Base-by-base conservation (phyloP, 805 yeast species). In the Ogataea paradorogensis region DNA sequence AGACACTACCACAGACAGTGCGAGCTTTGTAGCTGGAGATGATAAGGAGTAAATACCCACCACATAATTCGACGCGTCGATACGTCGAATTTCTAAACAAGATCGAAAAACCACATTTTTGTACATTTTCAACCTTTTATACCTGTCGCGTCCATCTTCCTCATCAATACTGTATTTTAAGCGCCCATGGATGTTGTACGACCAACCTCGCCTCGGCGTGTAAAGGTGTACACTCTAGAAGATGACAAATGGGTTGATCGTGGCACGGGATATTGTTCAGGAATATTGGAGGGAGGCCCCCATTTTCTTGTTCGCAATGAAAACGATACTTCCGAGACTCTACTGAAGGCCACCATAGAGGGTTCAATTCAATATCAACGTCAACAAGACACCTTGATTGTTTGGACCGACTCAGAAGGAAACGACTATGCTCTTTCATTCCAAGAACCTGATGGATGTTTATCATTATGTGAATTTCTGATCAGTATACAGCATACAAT, bases 381-480 rank as follows among this genome's bases (percentile, higher is more conserved):
- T 55, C 98, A 93, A 56, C 96, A 89, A 56, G 97, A 89, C 43
- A 89, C 97, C 0, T 67, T 91, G 33, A 87, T 91, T 8, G 96
- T 91, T 15, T 91, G 98, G 98, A 84, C 95, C 8, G 96, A 87
- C 55, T 53, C 65, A 2, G 71, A 74, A 14, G 79, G 82, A 7
- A 73, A 72, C 38, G 95, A 88, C 60, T 78, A 87, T 47, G 98
- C 98, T 1, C 69, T 91, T 16, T 84, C 95, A 32, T 91, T 91
- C 61, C 96, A 91, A 61, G 97, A 89, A 53, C 80, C 86, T 25
- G 84, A 82, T 32, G 98, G 97, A 0, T 91, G 99, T 61, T 76
- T 85, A 9, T 76, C 80, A 6, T 55, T 90, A 30, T 88, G 96
- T 58, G 91, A 86, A 35, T 90, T 88, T 56, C 71, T 90, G 18